Evolutionary conservation across 2,329 filamentous ascomycete genomes (phyloP).

Genomic region (Hypoxylon sp.): DNA sequence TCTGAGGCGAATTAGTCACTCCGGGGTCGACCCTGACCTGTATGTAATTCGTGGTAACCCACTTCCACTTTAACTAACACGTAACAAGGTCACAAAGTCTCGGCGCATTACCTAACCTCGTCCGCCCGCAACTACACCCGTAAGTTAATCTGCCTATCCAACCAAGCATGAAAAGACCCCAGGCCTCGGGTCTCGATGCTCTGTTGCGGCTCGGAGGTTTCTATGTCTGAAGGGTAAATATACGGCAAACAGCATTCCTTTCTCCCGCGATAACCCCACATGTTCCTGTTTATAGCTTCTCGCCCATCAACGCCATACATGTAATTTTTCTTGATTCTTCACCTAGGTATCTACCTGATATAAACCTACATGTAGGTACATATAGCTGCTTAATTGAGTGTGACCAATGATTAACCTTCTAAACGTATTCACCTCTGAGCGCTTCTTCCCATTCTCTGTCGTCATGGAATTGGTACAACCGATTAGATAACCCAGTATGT

Average conservation of each 20-base stretch:
- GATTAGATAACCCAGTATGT: conserved; percentile 31
- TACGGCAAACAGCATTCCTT: conserved; percentile 38
- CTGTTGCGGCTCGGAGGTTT: conserved; percentile 36
- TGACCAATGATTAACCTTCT: background rate
- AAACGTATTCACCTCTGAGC: background rate
- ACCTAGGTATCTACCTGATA: background rate
- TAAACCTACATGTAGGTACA: background rate
- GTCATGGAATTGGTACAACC: conserved; percentile 3
- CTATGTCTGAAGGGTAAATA: conserved; percentile 35
- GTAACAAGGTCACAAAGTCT: conserved; percentile 20
- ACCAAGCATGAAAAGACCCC: conserved; percentile 12
- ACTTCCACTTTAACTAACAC: conserved; percentile 15
- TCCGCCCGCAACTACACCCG: conserved; percentile 40
- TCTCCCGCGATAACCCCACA: conserved; percentile 15
- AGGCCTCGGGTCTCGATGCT: conserved; percentile 16
- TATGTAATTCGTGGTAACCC: conserved; percentile 1
- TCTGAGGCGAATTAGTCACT: conserved; percentile 27
- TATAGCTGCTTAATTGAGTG: background rate
- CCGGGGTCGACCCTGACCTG: conserved; percentile 19
- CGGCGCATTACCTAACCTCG: conserved; percentile 28
- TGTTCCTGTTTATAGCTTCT: background rate
- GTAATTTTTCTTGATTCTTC: background rate
- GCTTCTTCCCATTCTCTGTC: conserved; percentile 7
- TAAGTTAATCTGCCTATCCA: conserved; percentile 4
- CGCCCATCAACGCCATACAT: background rate